phyloP scores from a whole-genome alignment of 2,329 filamentous ascomycete genomes.

The Xylaria hypoxylon region DNA sequence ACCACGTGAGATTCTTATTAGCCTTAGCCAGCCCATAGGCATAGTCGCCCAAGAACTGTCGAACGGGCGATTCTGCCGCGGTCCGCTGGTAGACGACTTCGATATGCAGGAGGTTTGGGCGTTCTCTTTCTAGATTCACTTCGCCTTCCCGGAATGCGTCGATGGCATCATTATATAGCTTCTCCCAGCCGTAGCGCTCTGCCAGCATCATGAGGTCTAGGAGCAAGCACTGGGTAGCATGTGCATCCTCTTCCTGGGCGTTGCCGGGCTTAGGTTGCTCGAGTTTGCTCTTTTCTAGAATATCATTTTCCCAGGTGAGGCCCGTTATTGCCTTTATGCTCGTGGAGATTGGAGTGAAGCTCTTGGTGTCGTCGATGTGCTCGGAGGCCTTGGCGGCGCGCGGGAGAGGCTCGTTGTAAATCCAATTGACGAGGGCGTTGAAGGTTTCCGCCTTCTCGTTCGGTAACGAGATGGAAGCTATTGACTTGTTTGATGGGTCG shows the following conservation, averaged over 20 bases:
- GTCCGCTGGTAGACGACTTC: neutral
- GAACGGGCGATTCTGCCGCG: neutral
- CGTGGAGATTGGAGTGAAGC: neutral
- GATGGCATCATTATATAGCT: constrained; percentile 23
- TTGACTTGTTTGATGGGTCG: neutral
- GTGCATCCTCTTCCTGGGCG: neutral
- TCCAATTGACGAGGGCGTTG: constrained; percentile 19
- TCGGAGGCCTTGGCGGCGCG: constrained; percentile 3
- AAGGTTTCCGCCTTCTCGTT: constrained; percentile 8
- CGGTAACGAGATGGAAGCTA: neutral
- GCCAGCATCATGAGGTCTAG: constrained; percentile 25
- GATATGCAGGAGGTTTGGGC: neutral
- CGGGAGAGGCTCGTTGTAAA: constrained; percentile 14
- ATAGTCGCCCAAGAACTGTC: constrained; percentile 18
- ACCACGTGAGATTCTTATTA: constrained; percentile 13
- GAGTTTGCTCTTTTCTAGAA: neutral
- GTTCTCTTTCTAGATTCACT: neutral
- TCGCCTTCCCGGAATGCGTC: constrained; percentile 25
- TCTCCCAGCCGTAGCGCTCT: constrained; percentile 13
- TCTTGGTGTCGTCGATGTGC: neutral
- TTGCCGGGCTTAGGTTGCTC: neutral
- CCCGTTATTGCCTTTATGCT: neutral
- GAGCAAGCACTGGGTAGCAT: constrained; percentile 14
- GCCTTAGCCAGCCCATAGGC: constrained; percentile 1
- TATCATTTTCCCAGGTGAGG: neutral